Evolutionary conservation across 2,329 filamentous ascomycete species (phyloP).

Genomic region (Penicillium freii): DNA sequence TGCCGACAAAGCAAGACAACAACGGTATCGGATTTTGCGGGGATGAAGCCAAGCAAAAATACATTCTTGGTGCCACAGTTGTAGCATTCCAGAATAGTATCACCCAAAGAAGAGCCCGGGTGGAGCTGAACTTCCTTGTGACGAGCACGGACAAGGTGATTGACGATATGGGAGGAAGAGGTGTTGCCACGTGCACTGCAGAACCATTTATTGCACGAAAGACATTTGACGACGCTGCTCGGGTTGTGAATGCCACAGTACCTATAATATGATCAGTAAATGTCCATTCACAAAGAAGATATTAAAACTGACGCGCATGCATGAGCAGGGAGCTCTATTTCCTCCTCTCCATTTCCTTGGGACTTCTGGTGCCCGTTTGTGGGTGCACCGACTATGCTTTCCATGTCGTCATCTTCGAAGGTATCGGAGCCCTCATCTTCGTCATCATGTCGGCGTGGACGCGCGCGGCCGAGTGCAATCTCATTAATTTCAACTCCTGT

Average conservation of each 20-base stretch:
- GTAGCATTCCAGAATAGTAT: slow-evolving; percentile 97
- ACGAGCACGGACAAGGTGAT: slow-evolving; percentile 92
- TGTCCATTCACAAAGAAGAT: slow-evolving; percentile 15
- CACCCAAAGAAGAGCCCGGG: slow-evolving; percentile 85
- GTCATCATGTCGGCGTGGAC: slow-evolving; percentile 73
- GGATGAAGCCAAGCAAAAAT: slow-evolving; percentile 95
- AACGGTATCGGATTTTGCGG: slow-evolving; percentile 96
- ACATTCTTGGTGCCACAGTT: slow-evolving; percentile 99
- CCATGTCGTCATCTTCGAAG: slow-evolving; percentile 76
- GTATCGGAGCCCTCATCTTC: slow-evolving; percentile 86
- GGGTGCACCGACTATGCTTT: slow-evolving; percentile 75
- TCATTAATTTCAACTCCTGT: slow-evolving; percentile 68
- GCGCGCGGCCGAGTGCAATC: slow-evolving; percentile 59
- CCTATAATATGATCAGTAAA: slow-evolving; percentile 45
- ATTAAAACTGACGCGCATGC: slow-evolving; percentile 78
- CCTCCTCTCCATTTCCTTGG: slow-evolving; percentile 64
- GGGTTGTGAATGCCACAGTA: slow-evolving; percentile 98
- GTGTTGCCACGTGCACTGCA: slow-evolving; percentile 96
- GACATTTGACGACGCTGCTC: slow-evolving; percentile 91
- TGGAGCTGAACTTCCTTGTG: slow-evolving; percentile 99
- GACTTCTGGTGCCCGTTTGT: slow-evolving; percentile 70
- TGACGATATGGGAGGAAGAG: slow-evolving; percentile 96
- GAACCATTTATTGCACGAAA: slow-evolving; percentile 97
- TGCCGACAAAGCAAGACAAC: slow-evolving; percentile 95
- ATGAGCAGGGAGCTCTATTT: slow-evolving; percentile 87